phyloP scores from a whole-genome alignment of 1,284 basidiomycete species.

The Sanguinoderma infundibulare region DNA sequence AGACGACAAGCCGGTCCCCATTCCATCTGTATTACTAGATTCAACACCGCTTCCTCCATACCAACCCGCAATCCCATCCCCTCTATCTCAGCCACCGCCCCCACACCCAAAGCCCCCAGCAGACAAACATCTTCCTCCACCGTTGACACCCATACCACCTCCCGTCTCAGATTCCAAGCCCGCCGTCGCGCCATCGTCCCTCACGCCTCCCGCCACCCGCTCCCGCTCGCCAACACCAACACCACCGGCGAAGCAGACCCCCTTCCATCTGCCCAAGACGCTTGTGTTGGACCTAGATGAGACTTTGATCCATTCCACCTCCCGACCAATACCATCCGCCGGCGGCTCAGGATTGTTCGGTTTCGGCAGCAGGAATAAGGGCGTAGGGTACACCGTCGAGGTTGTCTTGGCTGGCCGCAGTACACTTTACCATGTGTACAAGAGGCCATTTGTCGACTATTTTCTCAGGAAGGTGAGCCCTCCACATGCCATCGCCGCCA shows the following conservation, averaged over 20 bases:
- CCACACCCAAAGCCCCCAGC: slow-evolving; percentile 22
- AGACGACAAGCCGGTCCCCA: slow-evolving; percentile 35
- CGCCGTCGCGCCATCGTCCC: slow-evolving; percentile 20
- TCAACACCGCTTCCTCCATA: slow-evolving; percentile 28
- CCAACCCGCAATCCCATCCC: slow-evolving; percentile 31
- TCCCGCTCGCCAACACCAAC: slow-evolving; percentile 55
- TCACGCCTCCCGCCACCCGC: slow-evolving; percentile 24
- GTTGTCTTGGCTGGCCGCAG: slow-evolving; percentile 89
- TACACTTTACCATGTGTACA: slow-evolving; percentile 98
- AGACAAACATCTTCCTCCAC: slow-evolving; percentile 14
- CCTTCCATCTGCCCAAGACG: slow-evolving; percentile 86
- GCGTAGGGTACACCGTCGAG: slow-evolving; percentile 92
- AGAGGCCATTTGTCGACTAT: slow-evolving; percentile 95
- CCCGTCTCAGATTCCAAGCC: slow-evolving; percentile 2
- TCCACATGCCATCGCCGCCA: background rate
- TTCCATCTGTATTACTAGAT: slow-evolving; percentile 30
- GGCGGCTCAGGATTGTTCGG: slow-evolving; percentile 68
- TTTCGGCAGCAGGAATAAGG: slow-evolving; percentile 63
- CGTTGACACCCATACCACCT: slow-evolving; percentile 13
- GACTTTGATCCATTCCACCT: slow-evolving; percentile 97
- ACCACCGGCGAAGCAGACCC: slow-evolving; percentile 56
- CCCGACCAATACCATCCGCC: slow-evolving; percentile 65
- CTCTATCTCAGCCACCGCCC: slow-evolving; percentile 23
- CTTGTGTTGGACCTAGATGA: slow-evolving; percentile 97
- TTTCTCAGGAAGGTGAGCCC: slow-evolving; percentile 87